A percentile compares a stretch with the other conserved stretches of the same genome.
These are phyloP conservation scores for Cryptosporidium felis DNA, from an alignment of 169 alveolate species.

Conservation along the genomic window DNA sequence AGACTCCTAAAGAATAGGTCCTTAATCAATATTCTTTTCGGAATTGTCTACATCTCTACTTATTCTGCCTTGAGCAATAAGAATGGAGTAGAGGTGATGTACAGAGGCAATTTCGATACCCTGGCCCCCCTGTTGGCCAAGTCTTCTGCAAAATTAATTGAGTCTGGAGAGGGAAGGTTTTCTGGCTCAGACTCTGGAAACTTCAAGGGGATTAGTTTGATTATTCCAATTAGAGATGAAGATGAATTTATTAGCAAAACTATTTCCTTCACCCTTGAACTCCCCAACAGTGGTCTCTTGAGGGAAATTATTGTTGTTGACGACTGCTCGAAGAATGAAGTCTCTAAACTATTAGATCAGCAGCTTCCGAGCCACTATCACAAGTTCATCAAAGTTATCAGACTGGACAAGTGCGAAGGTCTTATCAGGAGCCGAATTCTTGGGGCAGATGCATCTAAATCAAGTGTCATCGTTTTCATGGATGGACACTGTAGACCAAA, in stretches of 20 bases:
- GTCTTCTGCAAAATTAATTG: background rate
- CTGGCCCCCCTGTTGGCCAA: conserved; percentile 34
- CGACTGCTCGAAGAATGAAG: conserved; percentile 76
- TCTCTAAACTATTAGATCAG: conserved; percentile 21
- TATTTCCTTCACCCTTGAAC: conserved; percentile 68
- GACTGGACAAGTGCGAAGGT: conserved; percentile 76
- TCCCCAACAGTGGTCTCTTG: conserved; percentile 55
- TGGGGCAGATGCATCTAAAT: conserved; percentile 73
- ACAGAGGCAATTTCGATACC: conserved; percentile 12
- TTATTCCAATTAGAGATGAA: conserved; percentile 78
- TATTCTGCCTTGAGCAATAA: background rate
- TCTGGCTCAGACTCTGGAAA: background rate
- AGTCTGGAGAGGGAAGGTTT: conserved; percentile 8
- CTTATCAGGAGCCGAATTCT: conserved; percentile 73
- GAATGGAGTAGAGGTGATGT: conserved; percentile 1
- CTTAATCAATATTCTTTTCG: background rate
- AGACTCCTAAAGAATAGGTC: background rate
- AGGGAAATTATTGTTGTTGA: conserved; percentile 77
- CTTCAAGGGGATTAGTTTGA: conserved; percentile 59
- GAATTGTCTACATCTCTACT: background rate
- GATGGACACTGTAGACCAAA: conserved; percentile 79
- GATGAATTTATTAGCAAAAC: conserved; percentile 73
- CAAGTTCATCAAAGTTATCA: conserved; percentile 36
- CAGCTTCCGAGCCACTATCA: conserved; percentile 7
- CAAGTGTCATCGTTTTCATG: conserved; percentile 74